Conservation (phyloP, 768 basidiomycete genomes). For the Auricularia auricula-judae region DNA sequence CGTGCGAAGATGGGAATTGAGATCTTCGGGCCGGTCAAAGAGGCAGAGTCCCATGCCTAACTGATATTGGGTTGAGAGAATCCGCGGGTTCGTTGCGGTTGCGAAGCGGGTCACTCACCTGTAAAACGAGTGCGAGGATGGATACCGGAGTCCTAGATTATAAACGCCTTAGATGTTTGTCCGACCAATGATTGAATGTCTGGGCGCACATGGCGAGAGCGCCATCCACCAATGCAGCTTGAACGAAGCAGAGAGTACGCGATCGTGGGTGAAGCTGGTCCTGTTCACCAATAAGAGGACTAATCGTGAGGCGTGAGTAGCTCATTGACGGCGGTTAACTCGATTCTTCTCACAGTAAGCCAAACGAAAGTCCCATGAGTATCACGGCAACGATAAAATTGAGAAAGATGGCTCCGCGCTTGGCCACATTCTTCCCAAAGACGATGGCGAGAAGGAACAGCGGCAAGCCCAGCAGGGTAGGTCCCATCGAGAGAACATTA, state of each 20-base stretch:
- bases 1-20: neutral
- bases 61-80: neutral
- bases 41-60: neutral
- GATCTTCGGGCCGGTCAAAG: neutral
- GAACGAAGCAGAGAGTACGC: neutral
- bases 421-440: neutral
- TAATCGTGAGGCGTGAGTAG: neutral
- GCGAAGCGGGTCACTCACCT: neutral
- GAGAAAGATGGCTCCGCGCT: neutral
- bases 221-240: neutral
- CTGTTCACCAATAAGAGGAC: neutral
- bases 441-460: neutral
- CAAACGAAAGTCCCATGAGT: neutral
- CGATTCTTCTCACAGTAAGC: neutral
- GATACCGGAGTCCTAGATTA: neutral
- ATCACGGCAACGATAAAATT: neutral
- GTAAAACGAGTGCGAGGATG: neutral
- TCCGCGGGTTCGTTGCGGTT: neutral
- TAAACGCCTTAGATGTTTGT: neutral
- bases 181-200: neutral
- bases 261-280: neutral
- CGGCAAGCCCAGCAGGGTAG: conserved; percentile 38
- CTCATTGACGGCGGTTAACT: neutral
- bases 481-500: conserved; percentile 73
- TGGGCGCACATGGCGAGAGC: neutral